phyloP scores from a whole-genome alignment of 345 rosid species.

The Trapa bicornis region DNA sequence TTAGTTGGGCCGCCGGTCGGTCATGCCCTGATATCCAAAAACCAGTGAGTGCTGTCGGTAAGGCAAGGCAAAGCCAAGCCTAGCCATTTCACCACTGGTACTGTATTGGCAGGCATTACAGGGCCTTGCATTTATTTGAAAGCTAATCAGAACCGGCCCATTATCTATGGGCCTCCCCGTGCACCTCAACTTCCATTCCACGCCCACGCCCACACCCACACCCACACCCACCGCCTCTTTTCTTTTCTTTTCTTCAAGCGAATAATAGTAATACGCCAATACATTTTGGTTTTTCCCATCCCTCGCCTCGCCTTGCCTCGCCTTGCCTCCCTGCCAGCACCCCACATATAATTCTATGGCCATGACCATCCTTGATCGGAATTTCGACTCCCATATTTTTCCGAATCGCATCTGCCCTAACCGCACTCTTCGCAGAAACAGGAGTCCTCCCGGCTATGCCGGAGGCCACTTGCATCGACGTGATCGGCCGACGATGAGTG shows the following conservation, averaged over 20 bases:
- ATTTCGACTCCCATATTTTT: slow-evolving; percentile 12
- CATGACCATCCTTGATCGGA: slow-evolving; percentile 2
- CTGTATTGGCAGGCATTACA: too few relatives aligned
- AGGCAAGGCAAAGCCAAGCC: too few relatives aligned
- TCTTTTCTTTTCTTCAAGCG: neutral
- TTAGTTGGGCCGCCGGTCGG: too few relatives aligned
- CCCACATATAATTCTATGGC: neutral
- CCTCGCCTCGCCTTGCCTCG: neutral
- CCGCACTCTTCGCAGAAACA: slow-evolving; percentile 21
- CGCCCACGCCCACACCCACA: too few relatives aligned
- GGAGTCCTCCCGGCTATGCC: slow-evolving; percentile 13
- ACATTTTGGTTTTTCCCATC: neutral
- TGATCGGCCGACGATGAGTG: slow-evolving; percentile 15
- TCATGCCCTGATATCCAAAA: too few relatives aligned
- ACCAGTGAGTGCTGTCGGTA: too few relatives aligned
- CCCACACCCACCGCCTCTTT: too few relatives aligned
- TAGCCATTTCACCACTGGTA: too few relatives aligned
- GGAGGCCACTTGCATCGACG: neutral
- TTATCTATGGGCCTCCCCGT: too few relatives aligned
- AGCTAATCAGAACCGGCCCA: too few relatives aligned
- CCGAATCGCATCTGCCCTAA: slow-evolving; percentile 4
- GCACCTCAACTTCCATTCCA: too few relatives aligned
- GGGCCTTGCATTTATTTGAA: too few relatives aligned
- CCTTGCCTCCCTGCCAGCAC: neutral
- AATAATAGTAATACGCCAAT: neutral